Evolutionary conservation across 1,284 basidiomycete genomes (phyloP).

Genomic region (Cronartium quercuum): DNA sequence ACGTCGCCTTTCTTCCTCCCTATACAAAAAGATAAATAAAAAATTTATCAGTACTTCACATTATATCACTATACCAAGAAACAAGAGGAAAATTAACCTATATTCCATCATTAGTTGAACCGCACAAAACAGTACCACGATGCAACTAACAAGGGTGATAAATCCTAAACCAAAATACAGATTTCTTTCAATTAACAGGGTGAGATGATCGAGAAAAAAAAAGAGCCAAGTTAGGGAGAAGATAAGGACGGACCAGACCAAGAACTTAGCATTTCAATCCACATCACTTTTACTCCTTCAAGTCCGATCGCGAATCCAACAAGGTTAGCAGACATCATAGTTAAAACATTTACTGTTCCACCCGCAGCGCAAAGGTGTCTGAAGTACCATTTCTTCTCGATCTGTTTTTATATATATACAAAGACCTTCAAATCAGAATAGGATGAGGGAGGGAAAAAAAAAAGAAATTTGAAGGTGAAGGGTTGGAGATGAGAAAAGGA

Average conservation of each 20-base stretch:
- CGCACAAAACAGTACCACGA: slow-evolving; percentile 53
- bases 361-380: slow-evolving; percentile 77
- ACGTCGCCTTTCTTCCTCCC: slow-evolving; percentile 57
- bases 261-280: slow-evolving; percentile 61
- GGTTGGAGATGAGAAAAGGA: not conserved
- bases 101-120: slow-evolving; percentile 89
- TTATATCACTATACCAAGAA: slow-evolving; percentile 17
- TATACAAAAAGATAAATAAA: slow-evolving; percentile 40
- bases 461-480: not conserved
- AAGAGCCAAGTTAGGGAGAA: not conserved
- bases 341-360: slow-evolving; percentile 74
- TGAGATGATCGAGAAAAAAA: not conserved
- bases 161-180: not conserved
- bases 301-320: slow-evolving; percentile 90
- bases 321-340: slow-evolving; percentile 90
- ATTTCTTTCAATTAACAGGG: not conserved
- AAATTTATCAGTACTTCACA: not conserved
- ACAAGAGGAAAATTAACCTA: slow-evolving; percentile 51
- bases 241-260: slow-evolving; percentile 56
- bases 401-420: slow-evolving; percentile 53
- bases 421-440: not conserved
- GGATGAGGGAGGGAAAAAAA: not conserved
- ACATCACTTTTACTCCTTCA: slow-evolving; percentile 71
- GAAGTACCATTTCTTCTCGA: slow-evolving; percentile 67
- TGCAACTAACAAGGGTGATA: not conserved